Evolutionary conservation across 2,329 filamentous ascomycete genomes (phyloP), one percentile per base, ranked within the genome.

Genomic region (Conoideocrella luteorostrata): DNA sequence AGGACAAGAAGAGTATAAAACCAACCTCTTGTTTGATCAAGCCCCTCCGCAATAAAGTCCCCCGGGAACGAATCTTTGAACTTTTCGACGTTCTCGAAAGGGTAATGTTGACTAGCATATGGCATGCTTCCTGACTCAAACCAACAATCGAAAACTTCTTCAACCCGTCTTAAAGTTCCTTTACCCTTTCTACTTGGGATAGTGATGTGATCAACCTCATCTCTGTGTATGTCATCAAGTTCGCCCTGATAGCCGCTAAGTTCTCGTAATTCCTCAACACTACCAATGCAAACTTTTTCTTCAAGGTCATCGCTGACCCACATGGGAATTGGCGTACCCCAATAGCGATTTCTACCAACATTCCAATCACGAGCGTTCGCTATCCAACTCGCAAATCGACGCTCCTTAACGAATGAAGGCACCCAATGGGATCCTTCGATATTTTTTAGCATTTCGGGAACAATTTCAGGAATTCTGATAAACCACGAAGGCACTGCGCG

Each of bases 121-220:
- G 90, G 90, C 90, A 96, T 96, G 60, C 86, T 90, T 48, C 90
- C 90, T 34, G 89, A 95, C 65, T 96, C 90, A 50, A 95, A 95
- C 89, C 90, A 96, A 61, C 90, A 96, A 67, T 96, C 90, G 55
- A 96, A 95, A 4, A 96, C 88, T 61, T 95, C 89, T 41, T 88
- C 83, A 9, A 93, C 77, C 53, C 90, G 82, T 56, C 77, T 82
- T 49, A 96, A 70, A n/a, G 76, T 73, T 17, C 89, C 90, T 59
- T 91, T 95, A 53, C 90, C 90, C 66, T 84, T 77, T 65, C 87
- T 86, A 61, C 87, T 94, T 1, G 90, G 90, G 50, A 97, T 96
- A 35, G 89, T 95, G 62, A 97, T 95, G 54, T 88, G 74, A 58
- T 97, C 91, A 50, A 97, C 84, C 64, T 91, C 91, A 65, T 96